Base-by-base conservation (phyloP, 2,329 filamentous ascomycete genomes). In the Fusarium nygamai region DNA sequence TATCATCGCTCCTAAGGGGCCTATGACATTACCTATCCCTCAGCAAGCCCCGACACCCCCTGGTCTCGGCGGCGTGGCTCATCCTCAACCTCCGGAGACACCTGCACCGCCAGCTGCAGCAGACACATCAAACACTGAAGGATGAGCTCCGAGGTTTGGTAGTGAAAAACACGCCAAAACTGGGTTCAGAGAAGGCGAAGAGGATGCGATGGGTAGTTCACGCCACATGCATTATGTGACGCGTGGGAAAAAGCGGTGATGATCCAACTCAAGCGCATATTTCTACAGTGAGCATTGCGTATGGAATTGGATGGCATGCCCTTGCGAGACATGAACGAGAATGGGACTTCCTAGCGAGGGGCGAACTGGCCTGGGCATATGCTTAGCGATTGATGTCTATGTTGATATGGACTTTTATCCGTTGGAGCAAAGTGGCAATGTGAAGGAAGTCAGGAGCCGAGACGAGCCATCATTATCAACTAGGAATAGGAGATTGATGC, bases 1-100 rank as follows among this genome's bases (percentile, higher is more conserved):
- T 69, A 84, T 79, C 47, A 78, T 80, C 19, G 76, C 96, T 22
- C 94, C 94, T 0, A 84, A 83, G 66, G 84, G 84, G 8, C 83
- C 84, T 3, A 67, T 85, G 78, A 79, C 81, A 31, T 66, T 85
- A 50, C 83, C 84, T 9, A 80, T 84, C 14, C 82, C 83, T 14
- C 76, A 78, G 29, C 78, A 83, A 12, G 69, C 76, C n/a, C 81
- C 81, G 5, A 78, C 80, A 36, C 80, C 82, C 14, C 82, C 82
- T 1, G 82, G 82, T 3, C 76, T 84, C 10, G 80, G 80, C 8
- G 81, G 80, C 44, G 78, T 83, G 24, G 58, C 78, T 33, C 81
- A 83, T 27, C 80, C 82, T 20, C 78, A 83, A 16, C 74, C 81
- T 13, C 80, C 82, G 14, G 79, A 82, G 34, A 72, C 80, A 22